Percentiles rank a stretch among this genome's conserved stretches.
phyloP scores from a whole-genome alignment of 441 rosid genomes.

The Mallotus repandus region DNA sequence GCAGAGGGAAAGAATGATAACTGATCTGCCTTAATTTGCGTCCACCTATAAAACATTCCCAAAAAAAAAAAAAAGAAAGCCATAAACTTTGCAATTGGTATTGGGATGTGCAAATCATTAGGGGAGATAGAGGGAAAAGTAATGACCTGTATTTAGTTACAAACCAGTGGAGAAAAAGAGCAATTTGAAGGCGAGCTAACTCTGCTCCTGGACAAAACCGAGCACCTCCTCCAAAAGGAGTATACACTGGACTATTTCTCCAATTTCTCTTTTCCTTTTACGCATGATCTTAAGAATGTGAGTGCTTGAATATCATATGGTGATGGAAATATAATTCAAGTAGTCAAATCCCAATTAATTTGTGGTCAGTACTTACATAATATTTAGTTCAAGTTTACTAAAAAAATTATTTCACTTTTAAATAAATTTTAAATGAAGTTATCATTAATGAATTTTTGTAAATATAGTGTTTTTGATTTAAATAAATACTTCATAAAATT shows the following conservation, averaged over 20 bases:
- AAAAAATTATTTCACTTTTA: too few species aligned
- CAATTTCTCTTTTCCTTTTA: conserved; percentile 73
- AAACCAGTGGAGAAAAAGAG: conserved; percentile 76
- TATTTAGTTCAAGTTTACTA: too few species aligned
- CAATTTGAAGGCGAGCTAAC: conserved; percentile 81
- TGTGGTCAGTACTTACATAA: too few species aligned
- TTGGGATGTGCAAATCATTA: too few species aligned
- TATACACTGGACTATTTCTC: conserved; percentile 60
- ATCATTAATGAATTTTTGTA: too few species aligned
- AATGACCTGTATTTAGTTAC: conserved; percentile 54
- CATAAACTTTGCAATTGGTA: neutral
- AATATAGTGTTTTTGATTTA: too few species aligned
- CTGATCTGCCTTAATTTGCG: conserved; percentile 60
- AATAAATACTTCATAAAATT: too few species aligned
- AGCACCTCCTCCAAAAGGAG: conserved; percentile 88
- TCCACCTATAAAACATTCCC: conserved; percentile 45
- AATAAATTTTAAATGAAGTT: too few species aligned
- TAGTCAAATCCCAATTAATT: too few species aligned
- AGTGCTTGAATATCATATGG: neutral
- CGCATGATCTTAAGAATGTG: neutral
- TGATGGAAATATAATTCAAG: neutral
- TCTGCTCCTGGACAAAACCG: conserved; percentile 91
- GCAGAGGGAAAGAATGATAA: conserved; percentile 89
- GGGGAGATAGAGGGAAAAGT: too few species aligned
- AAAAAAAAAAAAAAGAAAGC: neutral